phyloP scores from a whole-genome alignment of 352 stramenopile species.

The Globisporangium emineosum region DNA sequence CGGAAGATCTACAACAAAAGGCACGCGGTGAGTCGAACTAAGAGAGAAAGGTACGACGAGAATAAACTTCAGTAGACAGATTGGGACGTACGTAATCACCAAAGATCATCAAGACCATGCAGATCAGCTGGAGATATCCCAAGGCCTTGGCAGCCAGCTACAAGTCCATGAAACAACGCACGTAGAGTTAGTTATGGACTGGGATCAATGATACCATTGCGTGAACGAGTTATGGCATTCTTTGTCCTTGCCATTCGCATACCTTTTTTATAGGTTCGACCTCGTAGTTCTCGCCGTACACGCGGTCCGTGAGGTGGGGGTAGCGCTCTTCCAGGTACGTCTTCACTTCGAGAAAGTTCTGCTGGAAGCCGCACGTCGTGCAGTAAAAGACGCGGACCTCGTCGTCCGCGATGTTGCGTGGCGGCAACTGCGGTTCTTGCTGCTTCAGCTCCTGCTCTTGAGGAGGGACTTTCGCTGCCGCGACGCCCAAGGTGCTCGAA shows the following conservation, averaged over 20 bases:
- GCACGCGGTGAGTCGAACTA: background rate
- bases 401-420: slow-evolving; percentile 50
- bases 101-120: slow-evolving; percentile 60
- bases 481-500: background rate
- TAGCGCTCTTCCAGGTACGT: slow-evolving; percentile 69
- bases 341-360: slow-evolving; percentile 77
- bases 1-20: slow-evolving; percentile 37
- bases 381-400: slow-evolving; percentile 64
- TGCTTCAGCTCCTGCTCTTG: slow-evolving; percentile 20
- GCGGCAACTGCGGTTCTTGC: background rate
- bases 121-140: slow-evolving; percentile 43
- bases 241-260: background rate
- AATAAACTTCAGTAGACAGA: background rate
- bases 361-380: slow-evolving; percentile 73
- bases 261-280: slow-evolving; percentile 51
- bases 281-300: slow-evolving; percentile 62
- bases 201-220: background rate
- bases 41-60: background rate
- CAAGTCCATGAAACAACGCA: slow-evolving; percentile 3
- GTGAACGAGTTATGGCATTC: background rate
- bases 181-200: background rate
- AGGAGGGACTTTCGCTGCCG: background rate
- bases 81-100: slow-evolving; percentile 51
- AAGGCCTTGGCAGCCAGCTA: slow-evolving; percentile 42
- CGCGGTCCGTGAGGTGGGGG: slow-evolving; percentile 61